Conservation (phyloP, 495 filamentous ascomycete genomes). For the Bacidia rubella region DNA sequence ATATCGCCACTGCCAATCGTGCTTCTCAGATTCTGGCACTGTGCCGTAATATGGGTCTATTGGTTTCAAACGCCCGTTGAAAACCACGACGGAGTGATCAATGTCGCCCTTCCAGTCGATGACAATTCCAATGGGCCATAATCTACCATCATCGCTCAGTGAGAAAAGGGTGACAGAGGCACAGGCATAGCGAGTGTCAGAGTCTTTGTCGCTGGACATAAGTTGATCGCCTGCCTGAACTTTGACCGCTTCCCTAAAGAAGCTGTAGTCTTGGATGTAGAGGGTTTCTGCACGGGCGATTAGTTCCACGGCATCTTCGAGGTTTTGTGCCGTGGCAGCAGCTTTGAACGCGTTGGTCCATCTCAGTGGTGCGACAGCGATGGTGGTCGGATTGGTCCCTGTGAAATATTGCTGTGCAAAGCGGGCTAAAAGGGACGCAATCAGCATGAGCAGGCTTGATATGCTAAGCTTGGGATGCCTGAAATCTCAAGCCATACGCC, state of each 20-base stretch:
- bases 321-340: slow-evolving; percentile 20
- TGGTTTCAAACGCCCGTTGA: slow-evolving; percentile 28
- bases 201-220: not conserved
- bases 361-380: slow-evolving; percentile 21
- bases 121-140: slow-evolving; percentile 35
- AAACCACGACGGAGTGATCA: slow-evolving; percentile 32
- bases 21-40: slow-evolving; percentile 19
- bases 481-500: no score
- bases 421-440: no score
- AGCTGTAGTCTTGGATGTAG: slow-evolving; percentile 34
- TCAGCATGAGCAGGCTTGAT: no score
- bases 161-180: slow-evolving; percentile 34
- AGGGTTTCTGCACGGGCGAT: slow-evolving; percentile 21
- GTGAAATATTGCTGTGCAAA: slow-evolving; percentile 39
- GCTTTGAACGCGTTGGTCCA: slow-evolving; percentile 25
- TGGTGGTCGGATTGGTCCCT: slow-evolving; percentile 36
- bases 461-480: no score
- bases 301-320: slow-evolving; percentile 13
- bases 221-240: slow-evolving; percentile 2
- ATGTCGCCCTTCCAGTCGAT: slow-evolving; percentile 30
- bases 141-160: slow-evolving; percentile 28
- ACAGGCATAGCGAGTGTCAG: slow-evolving; percentile 13
- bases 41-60: slow-evolving; percentile 11
- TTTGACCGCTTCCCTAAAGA: slow-evolving; percentile 28
- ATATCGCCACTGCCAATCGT: slow-evolving; percentile 38